These are phyloP conservation scores for Phytophthora quininea DNA, from an alignment of 352 stramenopile genomes.

Conservation along the genomic window DNA sequence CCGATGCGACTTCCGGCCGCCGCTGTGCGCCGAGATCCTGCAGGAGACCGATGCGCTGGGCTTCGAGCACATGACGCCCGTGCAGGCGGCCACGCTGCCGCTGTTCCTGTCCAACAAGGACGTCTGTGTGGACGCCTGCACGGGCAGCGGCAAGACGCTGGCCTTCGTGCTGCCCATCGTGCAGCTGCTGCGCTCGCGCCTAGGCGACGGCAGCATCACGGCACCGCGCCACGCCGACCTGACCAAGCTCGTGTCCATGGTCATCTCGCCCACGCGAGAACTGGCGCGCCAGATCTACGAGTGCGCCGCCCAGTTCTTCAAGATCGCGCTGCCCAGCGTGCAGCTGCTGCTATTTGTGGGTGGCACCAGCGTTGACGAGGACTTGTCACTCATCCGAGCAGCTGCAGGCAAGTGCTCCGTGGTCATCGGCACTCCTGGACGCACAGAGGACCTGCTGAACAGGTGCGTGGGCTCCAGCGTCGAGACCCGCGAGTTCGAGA, in stretches of 20 bases:
- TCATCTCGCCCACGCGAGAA: conserved; percentile 91
- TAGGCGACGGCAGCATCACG: conserved; percentile 65
- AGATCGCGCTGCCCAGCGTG: conserved; percentile 61
- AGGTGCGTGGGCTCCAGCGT: conserved; percentile 77
- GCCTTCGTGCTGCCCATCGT: conserved; percentile 95
- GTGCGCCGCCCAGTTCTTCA: conserved; percentile 70
- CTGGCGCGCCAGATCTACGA: conserved; percentile 88
- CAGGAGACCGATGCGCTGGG: conserved; percentile 73
- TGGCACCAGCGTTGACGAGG: conserved; percentile 89
- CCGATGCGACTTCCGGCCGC: conserved; percentile 81
- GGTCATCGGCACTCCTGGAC: conserved; percentile 85
- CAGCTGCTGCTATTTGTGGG: conserved; percentile 90
- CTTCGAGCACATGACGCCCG: conserved; percentile 92
- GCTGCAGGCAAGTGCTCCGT: conserved; percentile 71
- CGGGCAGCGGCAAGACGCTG: conserved; percentile 95
- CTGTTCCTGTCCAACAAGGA: conserved; percentile 95
- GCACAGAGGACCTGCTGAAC: conserved; percentile 88
- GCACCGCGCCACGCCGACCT: conserved; percentile 51
- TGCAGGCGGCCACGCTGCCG: conserved; percentile 90
- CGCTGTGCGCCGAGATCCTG: conserved; percentile 79
- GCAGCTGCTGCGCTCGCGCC: conserved; percentile 85
- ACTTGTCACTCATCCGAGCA: conserved; percentile 67
- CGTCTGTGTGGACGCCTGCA: conserved; percentile 95
- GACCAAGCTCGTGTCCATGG: conserved; percentile 79
- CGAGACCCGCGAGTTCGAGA: conserved; percentile 94